Evolutionary conservation across 768 basidiomycete genomes (phyloP).

Genomic region (Rhizopogon rudus): DNA sequence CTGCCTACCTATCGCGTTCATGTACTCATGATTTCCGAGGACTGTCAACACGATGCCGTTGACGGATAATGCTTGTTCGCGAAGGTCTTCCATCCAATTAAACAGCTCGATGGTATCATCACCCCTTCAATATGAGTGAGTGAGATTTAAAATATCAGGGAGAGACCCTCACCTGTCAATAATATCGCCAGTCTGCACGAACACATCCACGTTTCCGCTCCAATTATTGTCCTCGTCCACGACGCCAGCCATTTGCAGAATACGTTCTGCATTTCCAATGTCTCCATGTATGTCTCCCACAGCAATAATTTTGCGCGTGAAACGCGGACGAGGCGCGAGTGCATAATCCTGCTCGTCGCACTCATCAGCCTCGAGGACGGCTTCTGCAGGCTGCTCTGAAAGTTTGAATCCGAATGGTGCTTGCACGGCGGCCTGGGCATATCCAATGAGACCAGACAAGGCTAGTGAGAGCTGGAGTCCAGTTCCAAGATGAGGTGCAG

Average conservation of each 20-base stretch:
- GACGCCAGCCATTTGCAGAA: conserved; percentile 77
- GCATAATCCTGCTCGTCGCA: background rate
- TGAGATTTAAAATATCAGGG: background rate
- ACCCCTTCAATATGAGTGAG: conserved; percentile 45
- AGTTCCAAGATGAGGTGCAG: conserved; percentile 25
- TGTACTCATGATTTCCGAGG: conserved; percentile 95
- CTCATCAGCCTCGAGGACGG: background rate
- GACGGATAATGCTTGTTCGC: conserved; percentile 60
- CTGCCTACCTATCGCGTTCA: conserved; percentile 75
- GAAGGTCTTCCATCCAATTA: conserved; percentile 76
- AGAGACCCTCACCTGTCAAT: conserved; percentile 66
- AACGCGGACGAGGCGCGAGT: conserved; percentile 25
- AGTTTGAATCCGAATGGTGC: conserved; percentile 17
- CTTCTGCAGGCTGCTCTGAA: conserved; percentile 5
- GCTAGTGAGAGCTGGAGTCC: conserved; percentile 16
- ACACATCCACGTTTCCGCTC: conserved; percentile 77
- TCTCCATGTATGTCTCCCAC: conserved; percentile 95
- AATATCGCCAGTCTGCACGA: conserved; percentile 96
- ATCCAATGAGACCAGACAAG: conserved; percentile 20
- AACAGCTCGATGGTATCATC: conserved; percentile 88
- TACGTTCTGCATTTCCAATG: conserved; percentile 68
- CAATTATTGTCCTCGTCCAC: conserved; percentile 70
- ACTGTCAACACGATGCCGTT: conserved; percentile 76
- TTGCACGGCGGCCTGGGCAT: conserved; percentile 18
- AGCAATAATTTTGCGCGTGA: conserved; percentile 62